A percentile compares a stretch with the other conserved stretches of the same genome.
These are phyloP conservation scores for Nannizziopsis arthrosporioides DNA, from an alignment of 2,329 filamentous ascomycete genomes.

Conservation along the genomic window DNA sequence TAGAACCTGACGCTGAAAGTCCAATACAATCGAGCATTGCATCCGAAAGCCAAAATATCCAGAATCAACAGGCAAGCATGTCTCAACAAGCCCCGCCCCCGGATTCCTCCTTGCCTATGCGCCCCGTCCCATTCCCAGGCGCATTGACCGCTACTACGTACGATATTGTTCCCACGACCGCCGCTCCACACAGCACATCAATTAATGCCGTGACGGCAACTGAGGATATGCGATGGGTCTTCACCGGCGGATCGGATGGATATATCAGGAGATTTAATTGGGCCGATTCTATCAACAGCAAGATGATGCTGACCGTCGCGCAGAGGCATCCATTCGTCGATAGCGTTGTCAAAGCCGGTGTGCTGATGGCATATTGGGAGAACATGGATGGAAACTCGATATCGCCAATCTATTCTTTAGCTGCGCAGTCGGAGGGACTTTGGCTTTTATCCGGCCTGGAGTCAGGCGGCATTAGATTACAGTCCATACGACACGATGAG, in stretches of 20 bases:
- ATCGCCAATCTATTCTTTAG: conserved; percentile 91
- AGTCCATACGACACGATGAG: conserved; percentile 87
- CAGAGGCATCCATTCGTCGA: conserved; percentile 96
- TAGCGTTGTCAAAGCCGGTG: conserved; percentile 88
- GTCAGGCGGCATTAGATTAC: conserved; percentile 82
- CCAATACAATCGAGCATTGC: conserved; percentile 32
- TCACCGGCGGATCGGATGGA: conserved; percentile 85
- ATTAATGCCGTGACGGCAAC: conserved; percentile 89
- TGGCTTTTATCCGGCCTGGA: conserved; percentile 89
- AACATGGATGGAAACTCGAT: conserved; percentile 68
- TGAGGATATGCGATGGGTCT: conserved; percentile 87
- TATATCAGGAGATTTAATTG: conserved; percentile 98
- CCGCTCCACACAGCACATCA: conserved; percentile 87
- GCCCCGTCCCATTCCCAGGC: conserved; percentile 60
- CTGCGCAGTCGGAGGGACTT: conserved; percentile 75
- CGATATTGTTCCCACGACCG: conserved; percentile 94
- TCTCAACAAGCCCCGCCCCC: conserved; percentile 37
- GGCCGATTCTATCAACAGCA: conserved; percentile 86
- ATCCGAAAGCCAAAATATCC: conserved; percentile 21
- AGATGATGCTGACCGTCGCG: conserved; percentile 83
- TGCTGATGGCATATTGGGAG: conserved; percentile 95
- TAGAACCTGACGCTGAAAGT: conserved; percentile 20
- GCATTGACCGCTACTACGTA: conserved; percentile 70
- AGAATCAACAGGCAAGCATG: conserved; percentile 39
- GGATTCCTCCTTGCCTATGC: conserved; percentile 28